These are phyloP conservation scores for Diplodia sapinea DNA, from an alignment of 2,329 filamentous ascomycete genomes.

Conservation along the genomic window DNA sequence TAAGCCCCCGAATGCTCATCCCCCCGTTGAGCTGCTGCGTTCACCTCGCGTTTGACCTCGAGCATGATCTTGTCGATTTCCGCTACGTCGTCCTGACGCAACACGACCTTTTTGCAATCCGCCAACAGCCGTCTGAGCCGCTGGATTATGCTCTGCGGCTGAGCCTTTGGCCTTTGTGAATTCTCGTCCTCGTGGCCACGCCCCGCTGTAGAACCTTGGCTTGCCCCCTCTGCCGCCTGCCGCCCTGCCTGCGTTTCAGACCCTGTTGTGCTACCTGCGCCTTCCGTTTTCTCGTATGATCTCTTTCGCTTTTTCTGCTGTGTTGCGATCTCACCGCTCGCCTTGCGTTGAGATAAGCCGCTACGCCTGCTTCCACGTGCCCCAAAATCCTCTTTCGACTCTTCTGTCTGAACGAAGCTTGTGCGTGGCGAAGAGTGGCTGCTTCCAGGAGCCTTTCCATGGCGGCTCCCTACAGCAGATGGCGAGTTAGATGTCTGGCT, in stretches of 20 bases:
- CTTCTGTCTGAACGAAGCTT: neutral
- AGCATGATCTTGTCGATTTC: slow-evolving; percentile 79
- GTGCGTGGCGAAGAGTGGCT: neutral
- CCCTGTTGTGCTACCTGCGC: slow-evolving; percentile 23
- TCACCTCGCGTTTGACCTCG: slow-evolving; percentile 76
- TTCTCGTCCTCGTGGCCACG: neutral
- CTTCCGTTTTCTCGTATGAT: slow-evolving; percentile 19
- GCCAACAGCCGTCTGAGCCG: slow-evolving; percentile 63
- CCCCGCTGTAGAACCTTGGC: slow-evolving; percentile 24
- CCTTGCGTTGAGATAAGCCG: neutral
- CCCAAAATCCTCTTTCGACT: neutral
- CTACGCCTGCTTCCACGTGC: neutral
- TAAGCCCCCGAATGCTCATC: slow-evolving; percentile 27
- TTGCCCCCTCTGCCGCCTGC: slow-evolving; percentile 4
- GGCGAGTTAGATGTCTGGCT: slow-evolving; percentile 28
- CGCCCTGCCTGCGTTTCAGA: slow-evolving; percentile 11
- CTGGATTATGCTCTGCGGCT: slow-evolving; percentile 58
- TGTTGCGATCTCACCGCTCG: neutral
- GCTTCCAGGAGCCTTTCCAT: slow-evolving; percentile 18
- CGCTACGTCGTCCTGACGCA: slow-evolving; percentile 70
- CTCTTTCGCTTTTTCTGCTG: slow-evolving; percentile 13
- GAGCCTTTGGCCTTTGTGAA: slow-evolving; percentile 29
- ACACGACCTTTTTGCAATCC: slow-evolving; percentile 62
- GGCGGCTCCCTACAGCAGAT: slow-evolving; percentile 19
- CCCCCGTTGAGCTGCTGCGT: slow-evolving; percentile 68